These are phyloP conservation scores for Diplodia corticola DNA, from an alignment of 2,329 filamentous ascomycete species.

Conservation along the genomic window DNA sequence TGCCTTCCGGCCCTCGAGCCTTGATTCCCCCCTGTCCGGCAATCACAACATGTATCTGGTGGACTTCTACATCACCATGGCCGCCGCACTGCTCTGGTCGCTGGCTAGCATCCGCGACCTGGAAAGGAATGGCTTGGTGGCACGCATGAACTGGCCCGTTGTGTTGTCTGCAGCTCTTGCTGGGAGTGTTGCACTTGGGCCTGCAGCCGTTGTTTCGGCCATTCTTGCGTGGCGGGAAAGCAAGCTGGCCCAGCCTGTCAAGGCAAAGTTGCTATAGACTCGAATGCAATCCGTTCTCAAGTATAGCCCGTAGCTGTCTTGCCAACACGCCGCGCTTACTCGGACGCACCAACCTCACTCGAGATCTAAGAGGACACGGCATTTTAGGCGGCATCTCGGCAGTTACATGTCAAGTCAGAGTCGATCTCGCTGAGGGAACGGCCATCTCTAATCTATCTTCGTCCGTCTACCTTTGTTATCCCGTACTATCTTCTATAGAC, in stretches of 20 bases:
- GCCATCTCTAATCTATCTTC: too few species aligned
- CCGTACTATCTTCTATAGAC: background rate
- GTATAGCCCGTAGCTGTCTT: too few species aligned
- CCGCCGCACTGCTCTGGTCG: background rate
- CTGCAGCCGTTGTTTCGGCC: background rate
- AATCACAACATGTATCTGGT: background rate
- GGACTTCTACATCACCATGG: background rate
- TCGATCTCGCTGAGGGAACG: too few species aligned
- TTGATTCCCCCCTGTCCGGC: background rate
- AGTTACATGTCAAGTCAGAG: too few species aligned
- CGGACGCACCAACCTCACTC: too few species aligned
- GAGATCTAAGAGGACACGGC: too few species aligned
- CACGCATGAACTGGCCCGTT: background rate
- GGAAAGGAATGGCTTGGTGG: background rate
- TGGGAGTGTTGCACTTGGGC: background rate
- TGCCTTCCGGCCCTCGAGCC: background rate
- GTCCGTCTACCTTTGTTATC: background rate
- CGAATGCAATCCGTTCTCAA: too few species aligned
- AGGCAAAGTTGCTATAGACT: too few species aligned
- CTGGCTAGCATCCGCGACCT: background rate
- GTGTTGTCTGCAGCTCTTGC: background rate
- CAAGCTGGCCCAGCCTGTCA: too few species aligned
- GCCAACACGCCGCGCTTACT: too few species aligned
- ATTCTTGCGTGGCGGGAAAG: background rate
- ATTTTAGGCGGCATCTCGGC: too few species aligned